phyloP scores from a whole-genome alignment of 2,329 filamentous ascomycete genomes.

The Chrysoporthe cubensis region DNA sequence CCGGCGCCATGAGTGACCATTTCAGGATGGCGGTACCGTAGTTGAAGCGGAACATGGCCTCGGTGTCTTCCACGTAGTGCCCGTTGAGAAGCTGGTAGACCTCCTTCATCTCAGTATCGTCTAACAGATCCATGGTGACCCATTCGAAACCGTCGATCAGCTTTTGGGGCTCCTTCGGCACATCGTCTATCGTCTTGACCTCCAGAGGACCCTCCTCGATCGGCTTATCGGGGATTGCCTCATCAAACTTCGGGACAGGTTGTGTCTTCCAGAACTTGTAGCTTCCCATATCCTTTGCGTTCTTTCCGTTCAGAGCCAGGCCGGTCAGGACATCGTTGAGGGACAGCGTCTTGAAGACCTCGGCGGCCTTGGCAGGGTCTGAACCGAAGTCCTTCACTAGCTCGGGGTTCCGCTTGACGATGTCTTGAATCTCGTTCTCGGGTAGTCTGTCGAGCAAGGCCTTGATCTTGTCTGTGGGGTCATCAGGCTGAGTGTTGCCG shows the following conservation, averaged over 20 bases:
- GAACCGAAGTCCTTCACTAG: slow-evolving; percentile 61
- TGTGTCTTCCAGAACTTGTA: slow-evolving; percentile 99
- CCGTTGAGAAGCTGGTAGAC: slow-evolving; percentile 89
- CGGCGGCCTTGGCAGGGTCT: slow-evolving; percentile 48
- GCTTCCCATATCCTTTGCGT: slow-evolving; percentile 92
- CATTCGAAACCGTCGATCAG: slow-evolving; percentile 89
- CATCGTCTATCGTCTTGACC: slow-evolving; percentile 75
- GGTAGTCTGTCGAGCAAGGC: slow-evolving; percentile 59
- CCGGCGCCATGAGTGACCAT: slow-evolving; percentile 93
- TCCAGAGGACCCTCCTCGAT: slow-evolving; percentile 83
- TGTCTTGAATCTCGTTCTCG: slow-evolving; percentile 62
- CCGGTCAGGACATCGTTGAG: slow-evolving; percentile 76
- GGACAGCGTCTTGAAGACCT: slow-evolving; percentile 64
- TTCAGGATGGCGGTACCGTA: slow-evolving; percentile 88
- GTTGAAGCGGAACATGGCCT: slow-evolving; percentile 97
- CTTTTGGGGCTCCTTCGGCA: slow-evolving; percentile 75
- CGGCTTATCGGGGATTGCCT: slow-evolving; percentile 53
- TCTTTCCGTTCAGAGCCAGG: slow-evolving; percentile 78
- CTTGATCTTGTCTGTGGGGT: slow-evolving; percentile 47
- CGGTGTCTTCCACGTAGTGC: slow-evolving; percentile 96
- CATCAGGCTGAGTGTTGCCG: slow-evolving; percentile 37
- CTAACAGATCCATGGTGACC: slow-evolving; percentile 84
- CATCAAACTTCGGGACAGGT: slow-evolving; percentile 83
- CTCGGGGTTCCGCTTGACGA: slow-evolving; percentile 74
- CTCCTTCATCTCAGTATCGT: slow-evolving; percentile 80